phyloP scores from a whole-genome alignment of 2,329 filamentous ascomycete species.

The Colletotrichum neosansevieriae region DNA sequence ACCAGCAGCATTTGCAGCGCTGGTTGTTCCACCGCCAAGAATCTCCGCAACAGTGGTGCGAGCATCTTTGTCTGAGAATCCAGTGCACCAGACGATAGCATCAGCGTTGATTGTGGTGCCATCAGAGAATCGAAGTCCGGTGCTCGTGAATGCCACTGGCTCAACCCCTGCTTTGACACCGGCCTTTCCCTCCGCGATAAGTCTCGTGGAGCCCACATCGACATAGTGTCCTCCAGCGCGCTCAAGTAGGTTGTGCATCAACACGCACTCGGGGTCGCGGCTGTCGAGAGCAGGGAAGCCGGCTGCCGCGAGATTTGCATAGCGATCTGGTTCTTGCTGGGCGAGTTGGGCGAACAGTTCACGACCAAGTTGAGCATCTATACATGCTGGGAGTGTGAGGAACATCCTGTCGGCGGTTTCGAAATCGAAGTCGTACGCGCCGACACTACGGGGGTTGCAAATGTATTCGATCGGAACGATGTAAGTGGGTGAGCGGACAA shows the following conservation, averaged over 20 bases:
- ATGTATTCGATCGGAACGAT: slow-evolving; percentile 48
- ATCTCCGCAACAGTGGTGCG: slow-evolving; percentile 45
- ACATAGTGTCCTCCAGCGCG: slow-evolving; percentile 51
- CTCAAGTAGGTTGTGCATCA: slow-evolving; percentile 44
- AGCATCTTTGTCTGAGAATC: slow-evolving; percentile 49
- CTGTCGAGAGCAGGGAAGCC: slow-evolving; percentile 26
- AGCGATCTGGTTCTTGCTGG: slow-evolving; percentile 25
- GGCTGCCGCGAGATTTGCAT: not conserved
- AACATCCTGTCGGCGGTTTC: slow-evolving; percentile 9
- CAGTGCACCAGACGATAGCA: slow-evolving; percentile 52
- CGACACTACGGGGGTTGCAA: slow-evolving; percentile 43
- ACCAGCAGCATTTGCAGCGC: not conserved
- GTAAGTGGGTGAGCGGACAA: slow-evolving; percentile 51
- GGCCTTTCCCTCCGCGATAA: slow-evolving; percentile 47
- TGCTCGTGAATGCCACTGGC: slow-evolving; percentile 46
- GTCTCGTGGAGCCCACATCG: slow-evolving; percentile 46
- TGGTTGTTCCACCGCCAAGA: slow-evolving; percentile 43
- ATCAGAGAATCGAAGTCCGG: slow-evolving; percentile 48
- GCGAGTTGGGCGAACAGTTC: not conserved
- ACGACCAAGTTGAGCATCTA: slow-evolving; percentile 7
- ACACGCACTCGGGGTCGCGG: slow-evolving; percentile 7
- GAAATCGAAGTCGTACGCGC: slow-evolving; percentile 46
- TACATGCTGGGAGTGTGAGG: slow-evolving; percentile 6
- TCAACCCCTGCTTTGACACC: slow-evolving; percentile 45
- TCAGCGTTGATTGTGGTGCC: slow-evolving; percentile 48